phyloP scores from a whole-genome alignment of 306 rosid species.

The Geum urbanum region DNA sequence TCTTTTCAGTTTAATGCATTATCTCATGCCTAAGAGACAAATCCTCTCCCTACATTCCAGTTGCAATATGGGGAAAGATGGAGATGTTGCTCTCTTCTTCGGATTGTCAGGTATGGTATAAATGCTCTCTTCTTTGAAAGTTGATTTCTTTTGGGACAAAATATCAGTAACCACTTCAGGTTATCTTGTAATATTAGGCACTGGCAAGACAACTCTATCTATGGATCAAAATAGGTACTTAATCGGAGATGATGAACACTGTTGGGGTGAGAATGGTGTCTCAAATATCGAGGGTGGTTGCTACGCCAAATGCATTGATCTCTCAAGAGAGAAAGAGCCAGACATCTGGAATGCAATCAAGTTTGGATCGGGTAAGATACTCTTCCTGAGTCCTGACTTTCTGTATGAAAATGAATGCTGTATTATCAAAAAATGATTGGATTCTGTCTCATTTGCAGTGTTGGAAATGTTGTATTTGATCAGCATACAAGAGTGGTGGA shows the following conservation, averaged over 20 bases:
- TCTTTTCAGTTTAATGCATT: conserved; percentile 86
- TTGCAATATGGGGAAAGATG: conserved; percentile 74
- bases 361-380: conserved; percentile 66
- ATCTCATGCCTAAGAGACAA: conserved; percentile 80
- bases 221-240: conserved; percentile 71
- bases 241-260: conserved; percentile 86
- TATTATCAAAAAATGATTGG: no score
- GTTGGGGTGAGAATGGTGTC: conserved; percentile 74
- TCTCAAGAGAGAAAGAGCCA: conserved; percentile 69
- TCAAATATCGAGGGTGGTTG: conserved; percentile 92
- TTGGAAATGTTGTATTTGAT: conserved; percentile 83
- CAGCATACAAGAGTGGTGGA: conserved; percentile 76
- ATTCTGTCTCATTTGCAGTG: conserved; percentile 33
- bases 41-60: conserved; percentile 87
- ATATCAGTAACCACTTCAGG: not conserved
- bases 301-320: conserved; percentile 87
- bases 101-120: conserved; percentile 66
- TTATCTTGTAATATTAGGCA: conserved; percentile 30
- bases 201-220: conserved; percentile 82
- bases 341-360: conserved; percentile 86
- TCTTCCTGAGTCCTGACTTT: no score
- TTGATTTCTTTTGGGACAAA: not conserved
- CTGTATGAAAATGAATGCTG: not conserved
- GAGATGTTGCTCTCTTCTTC: conserved; percentile 27
- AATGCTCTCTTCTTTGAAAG: not conserved